Evolutionary conservation across 495 filamentous ascomycete species (phyloP), one percentile per base, ranked within the genome.

Genomic region (Neurospora tetraspora): DNA sequence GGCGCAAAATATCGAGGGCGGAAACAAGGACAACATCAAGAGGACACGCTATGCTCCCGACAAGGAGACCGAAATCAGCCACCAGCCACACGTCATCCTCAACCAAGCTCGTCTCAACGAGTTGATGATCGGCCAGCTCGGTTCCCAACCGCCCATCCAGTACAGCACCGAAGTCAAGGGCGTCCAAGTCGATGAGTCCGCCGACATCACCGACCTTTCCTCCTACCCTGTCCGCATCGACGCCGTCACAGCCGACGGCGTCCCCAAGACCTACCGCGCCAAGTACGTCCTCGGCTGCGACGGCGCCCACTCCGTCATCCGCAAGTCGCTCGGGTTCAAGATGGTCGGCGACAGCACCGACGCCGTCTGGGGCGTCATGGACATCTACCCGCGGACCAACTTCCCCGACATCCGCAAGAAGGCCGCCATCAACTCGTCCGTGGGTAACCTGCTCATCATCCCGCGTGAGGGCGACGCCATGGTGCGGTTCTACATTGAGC

Each of bases 311-410:
- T 92, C 89, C 77, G 80, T 81, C 40, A 84, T 94, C 31, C 87
- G 93, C 45, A 87, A 85, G 74, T 86, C 87, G 0, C 86, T 96
- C 27, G 91, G 91, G 4, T 89, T 88, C 77, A 84, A 85, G 45
- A 91, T 96, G 89, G 75, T 91, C 4, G 93, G 93, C 20, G 92
- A 96, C 77, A 90, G 85, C 75, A 90, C 84, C 39, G 91, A 95
- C 79, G 85, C 89, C 39, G 78, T 83, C 45, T 84, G 85, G 85
- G 93, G 94, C 73, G 93, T 96, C 16, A 91, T 96, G 89, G 94
- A 97, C 73, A 85, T 93, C 73, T 87, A 91, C 39, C 90, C 91
- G 6, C 84, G 82, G 6, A 95, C 93, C 1, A 81, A 90, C 76
- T 97, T 95, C 81, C 94, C 93, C 5, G 90, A 92, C 74, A 88